These are phyloP conservation scores for Entamoeba invadens DNA, from an alignment of 208 protist genomes.

Conservation along the genomic window DNA sequence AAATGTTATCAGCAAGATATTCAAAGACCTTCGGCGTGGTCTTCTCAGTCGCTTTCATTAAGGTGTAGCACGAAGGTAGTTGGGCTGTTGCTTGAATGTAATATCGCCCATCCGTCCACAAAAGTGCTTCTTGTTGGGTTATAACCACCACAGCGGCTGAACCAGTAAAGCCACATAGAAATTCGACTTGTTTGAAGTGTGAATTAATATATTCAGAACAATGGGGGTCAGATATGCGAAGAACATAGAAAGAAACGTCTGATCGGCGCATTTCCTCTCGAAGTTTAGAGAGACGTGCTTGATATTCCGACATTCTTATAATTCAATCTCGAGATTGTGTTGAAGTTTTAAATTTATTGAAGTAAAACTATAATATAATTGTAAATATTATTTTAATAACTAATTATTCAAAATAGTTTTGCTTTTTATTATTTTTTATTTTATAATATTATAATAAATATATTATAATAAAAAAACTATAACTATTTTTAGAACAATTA, in stretches of 20 bases:
- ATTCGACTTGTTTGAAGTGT: neutral
- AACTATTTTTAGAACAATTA: too few species aligned
- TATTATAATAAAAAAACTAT: too few species aligned
- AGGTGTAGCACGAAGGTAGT: neutral
- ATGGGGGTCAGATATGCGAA: neutral
- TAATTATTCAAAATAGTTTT: too few species aligned
- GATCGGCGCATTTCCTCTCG: neutral
- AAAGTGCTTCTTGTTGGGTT: neutral
- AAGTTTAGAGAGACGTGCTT: too few species aligned
- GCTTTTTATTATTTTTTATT: too few species aligned
- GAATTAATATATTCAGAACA: neutral
- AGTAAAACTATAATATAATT: too few species aligned
- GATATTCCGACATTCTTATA: too few species aligned
- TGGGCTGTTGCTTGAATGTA: neutral
- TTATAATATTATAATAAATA: too few species aligned
- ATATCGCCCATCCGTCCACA: constrained; percentile 1
- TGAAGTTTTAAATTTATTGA: too few species aligned
- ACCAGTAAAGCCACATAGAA: neutral
- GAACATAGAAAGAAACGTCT: neutral
- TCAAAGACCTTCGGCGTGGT: neutral
- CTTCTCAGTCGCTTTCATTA: neutral
- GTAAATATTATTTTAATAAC: too few species aligned
- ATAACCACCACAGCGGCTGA: neutral
- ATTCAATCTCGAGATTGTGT: too few species aligned
- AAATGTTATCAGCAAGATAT: neutral